Evolutionary conservation across 805 yeast genomes (phyloP).

Genomic region (Ogataea saltuana): DNA sequence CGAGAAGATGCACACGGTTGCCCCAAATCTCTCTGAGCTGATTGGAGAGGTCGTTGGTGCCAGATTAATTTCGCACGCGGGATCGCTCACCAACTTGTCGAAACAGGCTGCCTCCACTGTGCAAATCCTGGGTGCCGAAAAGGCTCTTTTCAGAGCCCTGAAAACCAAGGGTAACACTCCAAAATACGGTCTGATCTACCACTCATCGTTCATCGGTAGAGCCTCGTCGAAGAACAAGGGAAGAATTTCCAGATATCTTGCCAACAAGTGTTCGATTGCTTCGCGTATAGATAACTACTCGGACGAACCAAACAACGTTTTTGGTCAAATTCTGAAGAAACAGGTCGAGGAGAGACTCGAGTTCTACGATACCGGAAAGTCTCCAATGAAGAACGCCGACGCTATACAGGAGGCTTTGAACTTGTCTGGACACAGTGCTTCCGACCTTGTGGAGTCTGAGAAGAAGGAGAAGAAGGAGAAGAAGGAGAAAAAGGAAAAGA

Average conservation of each 20-base stretch:
- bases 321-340: constrained; percentile 87
- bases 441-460: constrained; percentile 34
- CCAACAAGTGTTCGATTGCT: constrained; percentile 98
- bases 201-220: constrained; percentile 89
- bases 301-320: constrained; percentile 87
- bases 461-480: constrained; percentile 41
- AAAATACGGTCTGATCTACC: constrained; percentile 92
- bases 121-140: constrained; percentile 96
- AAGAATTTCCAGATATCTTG: constrained; percentile 96
- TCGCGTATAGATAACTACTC: constrained; percentile 97
- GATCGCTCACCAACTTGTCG: constrained; percentile 92
- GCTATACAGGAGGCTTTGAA: constrained; percentile 92
- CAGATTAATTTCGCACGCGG: constrained; percentile 96
- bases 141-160: constrained; percentile 93
- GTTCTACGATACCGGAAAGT: constrained; percentile 93
- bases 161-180: constrained; percentile 97
- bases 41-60: constrained; percentile 99
- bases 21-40: constrained; percentile 94
- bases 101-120: constrained; percentile 99
- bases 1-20: constrained; percentile 96
- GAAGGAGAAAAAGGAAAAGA: constrained; percentile 47
- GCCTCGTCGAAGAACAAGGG: constrained; percentile 98
- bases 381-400: constrained; percentile 94
- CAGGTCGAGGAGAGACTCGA: constrained; percentile 98
- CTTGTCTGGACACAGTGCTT: constrained; percentile 43